Evolutionary conservation across 169 alveolate species (phyloP).

Genomic region (Plasmodium gaboni): DNA sequence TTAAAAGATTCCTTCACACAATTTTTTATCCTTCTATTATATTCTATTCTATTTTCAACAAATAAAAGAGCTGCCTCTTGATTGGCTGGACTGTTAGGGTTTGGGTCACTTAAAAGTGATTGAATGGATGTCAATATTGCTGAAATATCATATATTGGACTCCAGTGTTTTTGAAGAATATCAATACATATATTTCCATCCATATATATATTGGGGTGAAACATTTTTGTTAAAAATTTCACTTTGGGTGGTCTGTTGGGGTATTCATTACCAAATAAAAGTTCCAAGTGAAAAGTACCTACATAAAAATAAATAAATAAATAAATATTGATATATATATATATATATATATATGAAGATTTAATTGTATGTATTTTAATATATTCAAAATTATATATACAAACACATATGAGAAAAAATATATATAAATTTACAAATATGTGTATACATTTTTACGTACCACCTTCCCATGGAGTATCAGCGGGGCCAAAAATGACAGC

Average conservation of each 20-base stretch:
- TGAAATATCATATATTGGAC: slow-evolving; percentile 97
- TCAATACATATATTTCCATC: slow-evolving; percentile 97
- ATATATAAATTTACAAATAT: background rate
- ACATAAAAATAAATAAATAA: slow-evolving; percentile 63
- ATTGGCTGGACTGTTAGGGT: slow-evolving; percentile 98
- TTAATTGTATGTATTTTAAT: too few relatives aligned
- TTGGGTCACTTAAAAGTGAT: slow-evolving; percentile 97
- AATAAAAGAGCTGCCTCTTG: slow-evolving; percentile 97
- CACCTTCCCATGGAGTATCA: slow-evolving; percentile 99
- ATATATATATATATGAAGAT: background rate
- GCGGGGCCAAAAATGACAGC: slow-evolving; percentile 99
- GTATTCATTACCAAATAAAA: slow-evolving; percentile 93
- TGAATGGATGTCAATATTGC: slow-evolving; percentile 97
- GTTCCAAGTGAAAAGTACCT: slow-evolving; percentile 93
- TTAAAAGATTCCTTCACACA: slow-evolving; percentile 89
- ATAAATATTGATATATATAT: background rate
- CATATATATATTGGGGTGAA: slow-evolving; percentile 94
- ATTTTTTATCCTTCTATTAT: slow-evolving; percentile 92
- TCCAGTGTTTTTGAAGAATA: slow-evolving; percentile 96
- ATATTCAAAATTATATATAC: background rate
- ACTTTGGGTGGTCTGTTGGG: slow-evolving; percentile 95
- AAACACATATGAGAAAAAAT: background rate
- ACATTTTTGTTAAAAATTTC: slow-evolving; percentile 89
- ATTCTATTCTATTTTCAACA: slow-evolving; percentile 93
- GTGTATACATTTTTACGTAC: slow-evolving; percentile 67